Base-by-base conservation (phyloP, 345 rosid species). In the Aquilaria yunnanensis region DNA sequence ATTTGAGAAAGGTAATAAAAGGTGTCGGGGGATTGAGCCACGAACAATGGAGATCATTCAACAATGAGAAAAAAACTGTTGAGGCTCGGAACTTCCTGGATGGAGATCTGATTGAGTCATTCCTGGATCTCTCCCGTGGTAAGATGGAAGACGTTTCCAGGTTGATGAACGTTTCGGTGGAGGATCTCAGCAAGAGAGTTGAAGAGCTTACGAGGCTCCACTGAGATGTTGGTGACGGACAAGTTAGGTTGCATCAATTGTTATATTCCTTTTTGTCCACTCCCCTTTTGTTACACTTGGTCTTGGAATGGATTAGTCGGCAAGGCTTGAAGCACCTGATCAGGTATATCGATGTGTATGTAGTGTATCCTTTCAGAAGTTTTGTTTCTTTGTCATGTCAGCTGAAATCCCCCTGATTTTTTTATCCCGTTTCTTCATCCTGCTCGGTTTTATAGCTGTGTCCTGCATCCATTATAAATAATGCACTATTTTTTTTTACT, bases 11-110 rank as follows among this genome's bases (percentile, higher is more conserved):
- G 78, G 91, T 88, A 72, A 90, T 90, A 16, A 88, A 90, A 68
- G 99, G 99, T 9, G 93, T 94, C 1, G 97, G 99, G n/a, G 96
- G 96, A 31, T 72, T 90, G 65, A 88, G 82, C 78, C 96, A 94
- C 8, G 96, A 94, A 70, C 95, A 94, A 37, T 94, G 97, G 96
- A 80, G 99, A 62, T 94, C 90, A 23, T 94, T 90, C 76, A 85
- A 79, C 77, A 88, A 84, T 9, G 96, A 94, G 73, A 94, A 88
- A 79, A 88, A 73, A 84, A 90, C 83, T 0, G 83, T 64, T 5
- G 96, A 94, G 48, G 97, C 99, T 3, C 88, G 66, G 50, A 83
- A 78, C 71, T 90, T 83, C 78, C 67, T 94, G 67, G 97, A 94
- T 12, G 97, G 97, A 32, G 97, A 88, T 65, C 71, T 94, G 14